Evolutionary conservation across 2,329 filamentous ascomycete species (phyloP), one percentile per base, ranked within the genome.

Genomic region (Dichotomopilus funicola): DNA sequence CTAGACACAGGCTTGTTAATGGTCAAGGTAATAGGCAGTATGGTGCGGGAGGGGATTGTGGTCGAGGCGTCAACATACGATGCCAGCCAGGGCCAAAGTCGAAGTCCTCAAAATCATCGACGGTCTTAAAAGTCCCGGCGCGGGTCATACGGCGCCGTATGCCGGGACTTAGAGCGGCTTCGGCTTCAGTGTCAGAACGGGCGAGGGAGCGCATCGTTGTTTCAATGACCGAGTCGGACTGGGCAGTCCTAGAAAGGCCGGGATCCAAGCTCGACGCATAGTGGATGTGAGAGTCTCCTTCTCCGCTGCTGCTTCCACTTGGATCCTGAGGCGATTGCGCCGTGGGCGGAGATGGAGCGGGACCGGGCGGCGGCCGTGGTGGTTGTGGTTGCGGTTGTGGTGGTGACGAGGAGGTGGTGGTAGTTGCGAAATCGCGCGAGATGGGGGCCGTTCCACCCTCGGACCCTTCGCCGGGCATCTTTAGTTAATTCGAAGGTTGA

Each of bases 31-130:
- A 12, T 38, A 38, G 37, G 37, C 8, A 38, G 37, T 38, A 38
- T 8, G 37, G 37, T 38, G 4, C 8, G 37, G 27, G 13, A 27
- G 3, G 10, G 11, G 8, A 27, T 7, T 6, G 40, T 34, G 36
- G 13, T 35, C 37, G 9, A 5, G 31, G 19, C 4, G 11, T 40
- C 11, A n/a, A 62, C 59, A 37, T 59, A 63, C 62, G 75, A 36
- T 70, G 71, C 76, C 76, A 78, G 56, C 71, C 70, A 0, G 68
- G 67, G 0, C 66, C 65, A 31, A 62, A 56, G 0, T 64, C 60
- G 43, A 64, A 69, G 5, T 67, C 70, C 12, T 73, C 63, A 42
- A 73, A 74, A 47, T 73, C 68, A 27, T 73, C 67, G 5, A 74
- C 58, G 6, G 71, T 72, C 49, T 63, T 67, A 56, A 74, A 64